Conservation (phyloP, 352 stramenopile species). For the Globisporangium irregulare region DNA sequence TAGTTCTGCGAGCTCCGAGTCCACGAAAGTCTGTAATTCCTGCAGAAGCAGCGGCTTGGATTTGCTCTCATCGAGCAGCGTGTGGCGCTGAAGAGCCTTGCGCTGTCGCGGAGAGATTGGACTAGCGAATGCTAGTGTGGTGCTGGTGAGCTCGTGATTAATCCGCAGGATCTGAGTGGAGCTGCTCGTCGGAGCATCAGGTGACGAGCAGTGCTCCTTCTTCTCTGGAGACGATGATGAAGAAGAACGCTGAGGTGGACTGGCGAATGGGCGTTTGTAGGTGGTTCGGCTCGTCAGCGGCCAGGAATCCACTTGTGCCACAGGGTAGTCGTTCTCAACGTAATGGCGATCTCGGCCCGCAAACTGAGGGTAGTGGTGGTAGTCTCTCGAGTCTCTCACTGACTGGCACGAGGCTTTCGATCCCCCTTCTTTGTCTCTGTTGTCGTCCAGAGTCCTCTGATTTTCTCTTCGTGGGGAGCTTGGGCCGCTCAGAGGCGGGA, state of each 20-base stretch:
- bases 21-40: constrained; percentile 39
- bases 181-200: not conserved
- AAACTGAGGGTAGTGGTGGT: not conserved
- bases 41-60: constrained; percentile 42
- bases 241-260: not conserved
- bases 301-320: constrained; percentile 40
- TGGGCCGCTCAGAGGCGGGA: constrained; percentile 4
- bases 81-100: constrained; percentile 25
- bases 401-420: not conserved
- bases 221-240: not conserved
- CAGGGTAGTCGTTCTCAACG: constrained; percentile 21
- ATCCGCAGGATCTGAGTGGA: constrained; percentile 6
- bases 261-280: constrained; percentile 12
- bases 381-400: not conserved
- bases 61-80: constrained; percentile 27
- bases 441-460: not conserved
- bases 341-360: not conserved
- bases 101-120: constrained; percentile 20
- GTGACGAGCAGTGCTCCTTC: not conserved
- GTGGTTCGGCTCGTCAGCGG: constrained; percentile 23
- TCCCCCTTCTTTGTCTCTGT: not conserved
- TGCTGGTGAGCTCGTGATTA: not conserved
- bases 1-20: constrained; percentile 23
- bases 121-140: not conserved
- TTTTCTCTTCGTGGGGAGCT: constrained; percentile 9